Evolutionary conservation across 768 basidiomycete species (phyloP).

Genomic region (Lentinula edodes): DNA sequence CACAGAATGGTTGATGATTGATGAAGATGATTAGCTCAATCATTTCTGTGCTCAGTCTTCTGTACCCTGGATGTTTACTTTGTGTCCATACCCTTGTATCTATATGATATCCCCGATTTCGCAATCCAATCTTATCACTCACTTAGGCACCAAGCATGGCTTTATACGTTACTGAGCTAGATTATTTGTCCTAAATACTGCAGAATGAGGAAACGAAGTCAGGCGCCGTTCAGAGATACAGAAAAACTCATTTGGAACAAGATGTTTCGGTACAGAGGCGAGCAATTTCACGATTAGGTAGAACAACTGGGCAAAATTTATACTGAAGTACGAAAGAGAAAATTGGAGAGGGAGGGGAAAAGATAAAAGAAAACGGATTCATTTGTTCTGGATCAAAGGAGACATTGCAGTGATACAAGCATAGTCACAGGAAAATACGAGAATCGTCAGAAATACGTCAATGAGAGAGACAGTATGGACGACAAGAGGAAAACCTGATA

Average conservation of each 20-base stretch:
- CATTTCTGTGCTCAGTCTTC: background rate
- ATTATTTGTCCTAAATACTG: too few relatives aligned
- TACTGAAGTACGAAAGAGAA: too few relatives aligned
- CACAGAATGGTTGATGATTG: conserved; percentile 87
- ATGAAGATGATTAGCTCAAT: conserved; percentile 24
- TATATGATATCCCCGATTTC: too few relatives aligned
- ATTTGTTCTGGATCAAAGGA: conserved; percentile 10
- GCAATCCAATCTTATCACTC: background rate
- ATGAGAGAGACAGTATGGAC: background rate
- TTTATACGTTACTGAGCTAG: too few relatives aligned
- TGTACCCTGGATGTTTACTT: background rate
- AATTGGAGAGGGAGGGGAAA: too few relatives aligned
- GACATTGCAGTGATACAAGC: conserved; percentile 9
- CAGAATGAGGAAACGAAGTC: too few relatives aligned
- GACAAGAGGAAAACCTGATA: background rate
- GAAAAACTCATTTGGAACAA: too few relatives aligned
- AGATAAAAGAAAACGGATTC: conserved; percentile 14
- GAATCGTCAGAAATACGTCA: conserved; percentile 17
- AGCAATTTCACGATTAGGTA: too few relatives aligned
- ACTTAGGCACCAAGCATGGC: too few relatives aligned
- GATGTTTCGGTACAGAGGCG: too few relatives aligned
- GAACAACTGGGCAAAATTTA: too few relatives aligned
- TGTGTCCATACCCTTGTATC: conserved; percentile 1
- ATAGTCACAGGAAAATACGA: conserved; percentile 12
- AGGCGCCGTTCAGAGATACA: too few relatives aligned